phyloP scores from a whole-genome alignment of 2,329 filamentous ascomycete genomes.

The Epichloe sibirici region DNA sequence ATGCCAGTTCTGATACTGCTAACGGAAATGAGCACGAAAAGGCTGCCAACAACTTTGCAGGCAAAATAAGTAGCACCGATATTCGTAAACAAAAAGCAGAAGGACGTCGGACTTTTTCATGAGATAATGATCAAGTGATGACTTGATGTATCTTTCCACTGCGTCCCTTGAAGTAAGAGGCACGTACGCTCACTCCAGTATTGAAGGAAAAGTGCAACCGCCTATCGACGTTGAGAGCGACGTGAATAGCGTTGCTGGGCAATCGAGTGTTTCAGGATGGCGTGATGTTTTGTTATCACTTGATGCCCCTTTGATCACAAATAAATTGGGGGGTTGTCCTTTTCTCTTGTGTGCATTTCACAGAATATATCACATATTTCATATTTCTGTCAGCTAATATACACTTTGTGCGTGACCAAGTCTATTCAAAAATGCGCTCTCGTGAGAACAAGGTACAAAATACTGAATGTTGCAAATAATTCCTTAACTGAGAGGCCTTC shows the following conservation, averaged over 20 bases:
- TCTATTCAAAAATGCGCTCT: not conserved
- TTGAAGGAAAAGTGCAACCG: too few species aligned
- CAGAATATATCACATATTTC: not conserved
- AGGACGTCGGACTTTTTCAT: not conserved
- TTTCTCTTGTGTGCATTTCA: too few species aligned
- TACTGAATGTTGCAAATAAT: not conserved
- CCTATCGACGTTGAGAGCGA: too few species aligned
- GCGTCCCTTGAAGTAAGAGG: too few species aligned
- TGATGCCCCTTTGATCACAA: too few species aligned
- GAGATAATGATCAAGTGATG: not conserved
- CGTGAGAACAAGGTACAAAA: not conserved
- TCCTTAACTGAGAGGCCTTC: not conserved
- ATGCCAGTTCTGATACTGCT: slow-evolving; percentile 38
- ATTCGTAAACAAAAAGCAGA: slow-evolving; percentile 42
- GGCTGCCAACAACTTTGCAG: slow-evolving; percentile 49
- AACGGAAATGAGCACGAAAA: slow-evolving; percentile 23
- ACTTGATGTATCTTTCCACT: too few species aligned
- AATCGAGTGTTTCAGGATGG: too few species aligned
- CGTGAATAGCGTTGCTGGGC: too few species aligned
- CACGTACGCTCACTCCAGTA: too few species aligned
- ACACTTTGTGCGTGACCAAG: not conserved
- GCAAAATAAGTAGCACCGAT: slow-evolving; percentile 85
- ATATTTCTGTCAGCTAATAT: not conserved
- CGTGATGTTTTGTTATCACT: too few species aligned
- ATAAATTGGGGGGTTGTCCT: too few species aligned